Evolutionary conservation across 1,284 basidiomycete species (phyloP), one percentile per base, ranked within the genome.

Genomic region (Caloboletus firmus): DNA sequence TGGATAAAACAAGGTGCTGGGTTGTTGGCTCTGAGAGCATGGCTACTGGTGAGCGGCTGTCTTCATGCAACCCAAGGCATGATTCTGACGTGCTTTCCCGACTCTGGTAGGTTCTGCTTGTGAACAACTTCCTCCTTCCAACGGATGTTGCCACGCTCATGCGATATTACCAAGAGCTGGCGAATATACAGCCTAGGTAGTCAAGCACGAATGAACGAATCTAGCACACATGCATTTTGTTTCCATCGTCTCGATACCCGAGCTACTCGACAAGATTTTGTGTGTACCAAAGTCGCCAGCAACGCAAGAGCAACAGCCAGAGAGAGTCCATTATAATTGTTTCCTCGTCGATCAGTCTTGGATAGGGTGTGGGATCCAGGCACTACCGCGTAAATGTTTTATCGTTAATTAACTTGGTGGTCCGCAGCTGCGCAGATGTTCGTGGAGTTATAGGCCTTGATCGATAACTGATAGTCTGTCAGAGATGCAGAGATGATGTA

Each of bases 1-100:
- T 79, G 83, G 67, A 89, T 90, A 30, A 81, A 83, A 59, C 72
- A 72, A 36, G 85, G 85, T 5, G 87, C 86, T 37, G 87, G 88
- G 5, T 81, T 84, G 77, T 72, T 76, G 34, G 84, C 85, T 0
- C 62, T 90, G 55, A 73, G 85, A 40, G 76, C 77, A 43, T 87
- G 79, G 75, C 64, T 89, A 5, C 58, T 88, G 59, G 86, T 86
- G 58, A 62, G 79, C 63, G 4, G 18, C 11, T 5, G 9, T 22
- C 37, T 30, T 26, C 15, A n/a, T 58, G 30, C 22, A 35, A 42
- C 31, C 9, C 39, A 35, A 36, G 40, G 42, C 13, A 24, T 24
- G 18, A 36, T 40, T 57, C 20, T 39, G 39, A 52, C 5, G 1
- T 49, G 22, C 31, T 24, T 44, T 39, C n/a, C 41, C 0, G 3